Evolutionary conservation across 371 early-diverging fungal genomes (phyloP), one percentile per base, ranked within the genome.

Genomic region (Mucor saturninus): DNA sequence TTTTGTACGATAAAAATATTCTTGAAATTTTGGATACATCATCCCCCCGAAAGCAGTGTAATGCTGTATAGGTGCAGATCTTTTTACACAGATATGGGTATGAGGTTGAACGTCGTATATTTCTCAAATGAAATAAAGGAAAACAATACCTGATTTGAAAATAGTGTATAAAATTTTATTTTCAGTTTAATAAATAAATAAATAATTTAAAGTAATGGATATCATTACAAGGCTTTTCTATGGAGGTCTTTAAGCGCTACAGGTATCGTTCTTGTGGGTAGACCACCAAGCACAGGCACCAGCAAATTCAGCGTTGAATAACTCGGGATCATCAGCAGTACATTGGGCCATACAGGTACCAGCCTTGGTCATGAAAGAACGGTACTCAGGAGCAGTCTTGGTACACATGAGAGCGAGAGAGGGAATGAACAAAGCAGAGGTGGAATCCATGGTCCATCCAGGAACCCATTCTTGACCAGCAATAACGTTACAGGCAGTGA

Each of bases 321-420:
- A 30, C 5, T 61, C 57, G 13, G 61, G 67, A 11, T 60, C 51
- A 32, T 52, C 42, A 2, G 30, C 28, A 35, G 69, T 68, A 38
- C 78, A 77, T 1, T 52, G 61, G n/a, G 58, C 56, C 71, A 73
- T 71, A 59, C 78, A 77, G 29, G 65, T 72, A 38, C 78, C 75
- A 39, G 71, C 75, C 14, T 59, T 55, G 37, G 71, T 77, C 75
- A 75, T 75, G 61, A 75, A 77, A 10, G 67, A 39, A 1, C 13
- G 38, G 21, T 72, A 73, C 15, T 72, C 64, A 45, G 62, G 30
- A 26, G 66, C 56, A 7, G 59, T 63, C 35, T 67, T 62, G 35
- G 65, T 68, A 49, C 73, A 75, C 59, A 67, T 60, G 43, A 63
- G 67, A 3, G 59, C 14, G 21, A 75, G 64, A 2, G 75, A 77